phyloP scores from a whole-genome alignment of 176 grass and related monocot species.

The Puccinellia tenuiflora region DNA sequence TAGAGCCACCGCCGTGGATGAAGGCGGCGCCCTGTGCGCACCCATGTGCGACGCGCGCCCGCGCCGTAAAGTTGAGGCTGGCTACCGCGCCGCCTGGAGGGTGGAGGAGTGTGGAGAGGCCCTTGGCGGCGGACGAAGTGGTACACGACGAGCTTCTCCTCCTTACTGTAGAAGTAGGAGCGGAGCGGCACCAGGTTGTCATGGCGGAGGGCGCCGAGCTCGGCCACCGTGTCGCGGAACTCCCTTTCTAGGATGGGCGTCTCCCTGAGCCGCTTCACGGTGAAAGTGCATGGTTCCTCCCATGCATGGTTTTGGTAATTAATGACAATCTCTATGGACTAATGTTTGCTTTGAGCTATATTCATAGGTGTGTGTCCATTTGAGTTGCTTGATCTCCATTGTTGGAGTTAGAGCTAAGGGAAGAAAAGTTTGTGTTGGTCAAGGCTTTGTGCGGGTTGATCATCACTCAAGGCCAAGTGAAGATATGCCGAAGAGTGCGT shows the following conservation, averaged over 20 bases:
- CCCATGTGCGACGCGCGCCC: constrained; percentile 46
- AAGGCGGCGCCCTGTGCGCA: constrained; percentile 60
- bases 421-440: too few species aligned
- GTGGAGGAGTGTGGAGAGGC: constrained; percentile 68
- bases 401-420: too few species aligned
- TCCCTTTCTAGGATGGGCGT: constrained; percentile 51
- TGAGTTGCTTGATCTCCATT: too few species aligned
- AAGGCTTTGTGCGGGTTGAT: too few species aligned
- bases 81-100: constrained; percentile 16
- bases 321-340: too few species aligned
- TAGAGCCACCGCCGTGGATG: constrained; percentile 45
- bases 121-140: constrained; percentile 46
- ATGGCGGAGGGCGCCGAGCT: constrained; percentile 50
- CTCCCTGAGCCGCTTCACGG: constrained; percentile 67
- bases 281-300: too few species aligned
- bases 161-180: constrained; percentile 74
- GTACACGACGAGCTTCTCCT: constrained; percentile 81
- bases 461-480: too few species aligned
- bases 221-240: constrained; percentile 42
- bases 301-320: too few species aligned
- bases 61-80: constrained; percentile 42
- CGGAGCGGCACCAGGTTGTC: constrained; percentile 46
- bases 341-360: too few species aligned
- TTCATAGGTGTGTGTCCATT: too few species aligned
- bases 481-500: too few species aligned